Base-by-base conservation (phyloP, 2,329 filamentous ascomycete species). In the Scedosporium boydii region DNA sequence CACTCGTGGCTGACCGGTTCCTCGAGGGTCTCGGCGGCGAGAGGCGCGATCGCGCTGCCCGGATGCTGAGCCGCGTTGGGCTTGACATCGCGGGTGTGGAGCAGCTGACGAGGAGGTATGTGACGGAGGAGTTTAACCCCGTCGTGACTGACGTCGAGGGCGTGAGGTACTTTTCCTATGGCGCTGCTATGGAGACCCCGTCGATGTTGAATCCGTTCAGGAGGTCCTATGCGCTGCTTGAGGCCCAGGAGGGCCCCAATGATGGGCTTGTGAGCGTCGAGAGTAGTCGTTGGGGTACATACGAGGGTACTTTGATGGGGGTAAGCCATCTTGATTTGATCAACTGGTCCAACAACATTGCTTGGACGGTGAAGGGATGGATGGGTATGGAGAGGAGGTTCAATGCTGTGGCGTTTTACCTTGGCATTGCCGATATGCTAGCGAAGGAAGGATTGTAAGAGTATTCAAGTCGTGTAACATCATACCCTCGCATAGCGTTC, bases 401-500 rank as follows among this genome's bases (percentile, higher is more conserved):
- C 68, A 88, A 88, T 68, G 86, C 86, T 2, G 80, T 88, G 63
- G 86, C 86, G 0, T 87, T 88, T 68, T 88, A 88, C 67, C 77
- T 88, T 2, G 84, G 81, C 64, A 84, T 88, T 68, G 81, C 81
- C 10, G 83, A 90, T 68, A 90, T 89, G 87, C 75, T 91, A 59
- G 86, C 88, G 2, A 87, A 86, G 68, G 87, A 90, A 69, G 86
- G 83, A 1, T 64, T 77, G 18, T 78, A 64, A 72, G 21, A n/a
- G 12, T 38, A 48, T 48, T 48, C 44, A 18, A 12, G 16, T 48
- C 18, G 16, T 56, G 23, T 29, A 26, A 18, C n/a, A 10, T n/a
- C 46, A 51, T 14, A n/a, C 46, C n/a, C 46, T 7, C 46, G 21
- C 21, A 16, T 14, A 51, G 46, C n/a, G 46, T n/a, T 23, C 12